These are phyloP conservation scores for Cyberlindnera maritima DNA, from an alignment of 805 yeast genomes.

Conservation along the genomic window DNA sequence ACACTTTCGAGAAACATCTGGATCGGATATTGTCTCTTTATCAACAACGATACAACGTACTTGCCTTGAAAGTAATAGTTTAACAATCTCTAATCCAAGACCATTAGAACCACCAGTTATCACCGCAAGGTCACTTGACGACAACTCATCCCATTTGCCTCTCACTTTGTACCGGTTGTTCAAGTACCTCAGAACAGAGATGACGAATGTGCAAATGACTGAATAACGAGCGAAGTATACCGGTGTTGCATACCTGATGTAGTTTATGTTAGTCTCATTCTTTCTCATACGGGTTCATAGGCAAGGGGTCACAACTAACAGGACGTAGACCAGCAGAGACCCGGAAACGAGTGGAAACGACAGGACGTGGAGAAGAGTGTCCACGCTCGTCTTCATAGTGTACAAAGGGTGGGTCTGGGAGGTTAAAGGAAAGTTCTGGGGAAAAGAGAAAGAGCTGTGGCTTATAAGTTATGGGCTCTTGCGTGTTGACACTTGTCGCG, in stretches of 20 bases:
- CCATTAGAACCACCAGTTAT: constrained; percentile 41
- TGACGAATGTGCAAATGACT: background rate
- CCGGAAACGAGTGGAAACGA: background rate
- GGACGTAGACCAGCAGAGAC: background rate
- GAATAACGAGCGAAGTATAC: background rate
- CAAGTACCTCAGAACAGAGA: background rate
- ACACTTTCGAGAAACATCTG: constrained; percentile 28
- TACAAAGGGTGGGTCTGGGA: too few species aligned
- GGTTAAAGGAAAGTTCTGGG: too few species aligned
- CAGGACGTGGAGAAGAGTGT: background rate
- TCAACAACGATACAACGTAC: constrained; percentile 29
- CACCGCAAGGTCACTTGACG: constrained; percentile 21
- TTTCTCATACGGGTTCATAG: background rate
- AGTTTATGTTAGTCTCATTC: background rate
- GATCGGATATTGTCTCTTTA: constrained; percentile 20
- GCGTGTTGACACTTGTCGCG: background rate
- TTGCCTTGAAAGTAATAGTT: constrained; percentile 17
- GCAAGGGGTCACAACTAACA: constrained; percentile 5
- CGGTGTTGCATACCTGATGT: constrained; percentile 5
- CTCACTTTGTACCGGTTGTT: constrained; percentile 19
- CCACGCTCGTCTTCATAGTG: background rate
- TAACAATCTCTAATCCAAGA: constrained; percentile 31
- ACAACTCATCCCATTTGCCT: constrained; percentile 21
- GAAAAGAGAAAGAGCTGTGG: background rate
- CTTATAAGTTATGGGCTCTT: too few species aligned